A percentile compares a stretch with the other conserved stretches of the same genome.
phyloP scores from a whole-genome alignment of 2,329 filamentous ascomycete species.

The Orbilia quercus region DNA sequence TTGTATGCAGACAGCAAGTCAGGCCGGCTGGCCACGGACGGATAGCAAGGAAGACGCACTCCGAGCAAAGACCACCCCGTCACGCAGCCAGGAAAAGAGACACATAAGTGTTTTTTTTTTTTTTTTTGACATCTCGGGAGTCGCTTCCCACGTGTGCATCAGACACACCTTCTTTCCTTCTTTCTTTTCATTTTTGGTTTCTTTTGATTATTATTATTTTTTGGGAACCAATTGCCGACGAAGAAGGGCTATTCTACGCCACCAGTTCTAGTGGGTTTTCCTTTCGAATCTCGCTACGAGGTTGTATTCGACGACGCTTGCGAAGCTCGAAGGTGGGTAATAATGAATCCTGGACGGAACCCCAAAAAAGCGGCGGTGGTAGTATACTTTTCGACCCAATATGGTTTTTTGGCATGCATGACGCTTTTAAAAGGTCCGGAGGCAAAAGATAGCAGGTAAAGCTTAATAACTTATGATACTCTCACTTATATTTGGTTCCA shows the following conservation, averaged over 20 bases:
- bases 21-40: slow-evolving; percentile 20
- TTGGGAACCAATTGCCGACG: neutral
- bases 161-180: slow-evolving; percentile 17
- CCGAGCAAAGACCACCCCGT: slow-evolving; percentile 26
- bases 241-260: neutral
- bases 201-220: neutral
- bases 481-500: too few species aligned
- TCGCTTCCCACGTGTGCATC: slow-evolving; percentile 55
- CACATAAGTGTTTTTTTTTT: too few species aligned
- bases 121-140: slow-evolving; percentile 46
- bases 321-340: too few species aligned
- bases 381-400: neutral
- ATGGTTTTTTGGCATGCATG: neutral
- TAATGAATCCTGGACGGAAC: too few species aligned
- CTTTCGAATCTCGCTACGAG: slow-evolving; percentile 24
- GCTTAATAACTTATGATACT: too few species aligned
- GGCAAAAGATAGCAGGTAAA: neutral
- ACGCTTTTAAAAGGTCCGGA: slow-evolving; percentile 4
- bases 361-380: too few species aligned
- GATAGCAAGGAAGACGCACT: neutral
- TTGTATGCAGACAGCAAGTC: slow-evolving; percentile 19
- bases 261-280: slow-evolving; percentile 8
- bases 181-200: slow-evolving; percentile 3
- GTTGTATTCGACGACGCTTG: neutral
- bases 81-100: slow-evolving; percentile 1